A percentile compares a stretch with the other conserved stretches of the same genome.
phyloP scores from a whole-genome alignment of 805 yeast genomes.

The Ogataea wickerhamii region DNA sequence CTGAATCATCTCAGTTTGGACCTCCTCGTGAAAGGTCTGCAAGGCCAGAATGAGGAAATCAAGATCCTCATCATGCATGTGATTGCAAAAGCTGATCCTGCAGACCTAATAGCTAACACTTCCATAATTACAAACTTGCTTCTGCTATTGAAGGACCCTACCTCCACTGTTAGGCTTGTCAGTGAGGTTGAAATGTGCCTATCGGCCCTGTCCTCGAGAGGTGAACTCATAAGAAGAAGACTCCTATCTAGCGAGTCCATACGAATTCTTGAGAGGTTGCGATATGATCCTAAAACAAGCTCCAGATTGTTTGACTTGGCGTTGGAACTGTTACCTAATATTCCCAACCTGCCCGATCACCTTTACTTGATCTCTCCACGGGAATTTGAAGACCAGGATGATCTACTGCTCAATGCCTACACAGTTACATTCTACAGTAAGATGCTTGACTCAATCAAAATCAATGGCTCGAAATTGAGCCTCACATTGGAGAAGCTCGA shows the following conservation, averaged over 20 bases:
- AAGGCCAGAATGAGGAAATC: conserved; percentile 25
- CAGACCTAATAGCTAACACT: conserved; percentile 34
- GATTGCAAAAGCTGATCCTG: conserved; percentile 27
- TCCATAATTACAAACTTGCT: conserved; percentile 26
- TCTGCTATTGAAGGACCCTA: conserved; percentile 18
- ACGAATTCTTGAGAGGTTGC: conserved; percentile 20
- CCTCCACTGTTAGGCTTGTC: conserved; percentile 21
- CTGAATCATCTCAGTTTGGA: conserved; percentile 22
- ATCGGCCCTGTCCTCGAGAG: conserved; percentile 19
- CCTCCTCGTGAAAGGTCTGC: conserved; percentile 29
- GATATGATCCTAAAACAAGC: conserved; percentile 22
- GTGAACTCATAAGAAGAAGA: conserved; percentile 31
- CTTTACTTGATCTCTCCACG: conserved; percentile 23
- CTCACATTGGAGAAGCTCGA: conserved; percentile 16
- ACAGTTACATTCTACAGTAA: conserved; percentile 30
- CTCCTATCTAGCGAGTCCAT: conserved; percentile 26
- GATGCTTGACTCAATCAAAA: conserved; percentile 16
- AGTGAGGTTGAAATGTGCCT: conserved; percentile 22
- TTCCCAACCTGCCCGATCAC: conserved; percentile 24
- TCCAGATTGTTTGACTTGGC: conserved; percentile 32
- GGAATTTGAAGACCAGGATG: conserved; percentile 25
- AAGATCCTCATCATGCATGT: conserved; percentile 25
- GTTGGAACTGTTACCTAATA: conserved; percentile 24
- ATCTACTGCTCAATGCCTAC: conserved; percentile 29
- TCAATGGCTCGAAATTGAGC: not conserved